Percentiles rank a stretch among this genome's conserved stretches.
Conservation (phyloP, 345 rosid genomes). For the Acer yangbiense region DNA sequence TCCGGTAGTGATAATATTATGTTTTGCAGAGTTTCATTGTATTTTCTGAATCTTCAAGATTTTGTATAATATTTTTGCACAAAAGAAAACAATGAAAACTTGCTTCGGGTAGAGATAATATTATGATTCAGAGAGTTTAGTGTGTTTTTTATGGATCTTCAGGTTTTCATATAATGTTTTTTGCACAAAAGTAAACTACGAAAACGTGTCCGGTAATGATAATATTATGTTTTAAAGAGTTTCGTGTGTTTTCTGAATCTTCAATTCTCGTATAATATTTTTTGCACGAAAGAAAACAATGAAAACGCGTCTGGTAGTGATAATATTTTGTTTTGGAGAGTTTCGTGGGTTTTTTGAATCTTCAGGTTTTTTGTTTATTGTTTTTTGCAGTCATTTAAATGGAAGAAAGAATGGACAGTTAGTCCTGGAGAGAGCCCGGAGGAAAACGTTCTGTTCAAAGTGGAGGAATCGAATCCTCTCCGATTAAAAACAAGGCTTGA, state of each 20-base stretch:
- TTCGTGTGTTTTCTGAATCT: neutral
- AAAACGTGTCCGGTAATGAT: neutral
- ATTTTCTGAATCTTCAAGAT: neutral
- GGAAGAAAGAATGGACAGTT: constrained; percentile 56
- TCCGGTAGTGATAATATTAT: neutral
- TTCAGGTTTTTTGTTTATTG: neutral
- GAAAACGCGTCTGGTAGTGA: neutral
- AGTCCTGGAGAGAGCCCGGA: constrained; percentile 57
- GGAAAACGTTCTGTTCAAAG: constrained; percentile 43
- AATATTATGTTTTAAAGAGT: neutral
- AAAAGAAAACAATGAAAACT: too few relatives aligned
- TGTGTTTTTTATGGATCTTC: neutral
- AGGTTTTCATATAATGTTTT: neutral
- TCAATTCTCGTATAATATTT: neutral
- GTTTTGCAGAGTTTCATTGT: neutral
- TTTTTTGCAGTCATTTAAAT: constrained; percentile 38
- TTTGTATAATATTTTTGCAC: neutral
- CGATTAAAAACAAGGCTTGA: constrained; percentile 57
- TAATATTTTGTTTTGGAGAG: neutral
- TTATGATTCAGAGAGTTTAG: neutral
- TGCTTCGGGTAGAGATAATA: neutral
- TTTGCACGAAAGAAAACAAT: neutral
- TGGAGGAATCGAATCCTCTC: constrained; percentile 50
- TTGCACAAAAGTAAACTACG: neutral
- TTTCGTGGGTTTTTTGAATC: neutral